phyloP scores from a whole-genome alignment of 2,329 filamentous ascomycete species.

The Colletotrichum viniferum region DNA sequence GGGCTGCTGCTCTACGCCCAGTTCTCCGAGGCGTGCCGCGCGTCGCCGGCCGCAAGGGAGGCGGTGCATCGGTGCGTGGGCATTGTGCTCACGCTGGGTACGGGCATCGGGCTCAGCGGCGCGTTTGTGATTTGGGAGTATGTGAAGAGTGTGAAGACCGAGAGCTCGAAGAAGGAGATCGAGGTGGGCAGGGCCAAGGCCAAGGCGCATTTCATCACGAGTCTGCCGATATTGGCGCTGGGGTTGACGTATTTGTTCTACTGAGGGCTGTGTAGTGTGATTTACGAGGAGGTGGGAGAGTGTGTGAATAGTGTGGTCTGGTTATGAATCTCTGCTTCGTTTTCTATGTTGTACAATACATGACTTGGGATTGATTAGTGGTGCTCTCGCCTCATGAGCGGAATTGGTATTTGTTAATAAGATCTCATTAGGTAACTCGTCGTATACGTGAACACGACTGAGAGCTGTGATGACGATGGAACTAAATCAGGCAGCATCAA shows the following conservation, averaged over 20 bases:
- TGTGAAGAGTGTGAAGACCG: neutral
- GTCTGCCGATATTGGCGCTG: constrained; percentile 6
- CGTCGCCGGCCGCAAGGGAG: neutral
- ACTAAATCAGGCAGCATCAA: neutral
- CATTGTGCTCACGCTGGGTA: constrained; percentile 4
- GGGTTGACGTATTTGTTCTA: neutral
- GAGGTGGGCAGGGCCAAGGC: constrained; percentile 3
- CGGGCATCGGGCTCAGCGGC: constrained; percentile 8
- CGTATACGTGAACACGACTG: neutral
- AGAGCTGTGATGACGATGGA: neutral
- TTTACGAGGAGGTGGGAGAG: neutral
- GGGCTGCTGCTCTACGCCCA: constrained; percentile 2
- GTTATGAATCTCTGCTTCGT: neutral
- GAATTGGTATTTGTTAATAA: neutral
- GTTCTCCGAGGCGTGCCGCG: constrained; percentile 2
- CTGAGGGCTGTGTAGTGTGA: neutral
- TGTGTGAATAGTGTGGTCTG: neutral
- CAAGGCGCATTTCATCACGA: constrained; percentile 1
- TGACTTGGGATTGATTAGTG: neutral
- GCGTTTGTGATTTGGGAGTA: constrained; percentile 4
- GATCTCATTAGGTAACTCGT: neutral
- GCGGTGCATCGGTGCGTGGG: constrained; percentile 10
- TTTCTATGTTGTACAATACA: neutral
- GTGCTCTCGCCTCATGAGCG: neutral
- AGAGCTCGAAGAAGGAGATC: neutral